Base-by-base conservation (phyloP, 192 early-diverging fungal genomes). In the Coemansia sp. region DNA sequence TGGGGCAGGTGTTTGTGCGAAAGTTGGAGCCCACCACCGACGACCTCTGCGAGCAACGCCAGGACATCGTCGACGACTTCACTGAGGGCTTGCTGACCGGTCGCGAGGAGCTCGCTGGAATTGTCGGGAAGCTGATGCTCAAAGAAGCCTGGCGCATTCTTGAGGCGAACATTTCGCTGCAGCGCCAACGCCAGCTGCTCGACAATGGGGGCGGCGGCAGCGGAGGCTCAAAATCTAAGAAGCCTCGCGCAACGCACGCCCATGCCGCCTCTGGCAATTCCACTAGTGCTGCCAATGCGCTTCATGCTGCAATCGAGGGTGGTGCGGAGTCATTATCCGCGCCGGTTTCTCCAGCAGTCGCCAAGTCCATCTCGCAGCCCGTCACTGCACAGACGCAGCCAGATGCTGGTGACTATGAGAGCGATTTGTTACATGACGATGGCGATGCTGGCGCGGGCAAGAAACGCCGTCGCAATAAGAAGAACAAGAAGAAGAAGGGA, bases 81-180 rank as follows among this genome's bases (percentile, higher is more conserved):
- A 83, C 84, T 5, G 86, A 92, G 56, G 90, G 90, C 18, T 71
- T 92, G 49, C 74, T 88, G 49, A 86, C 77, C 0, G 90, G 90
- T 19, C 76, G 89, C 32, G 82, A 85, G 26, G 87, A 88, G 49
- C 74, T 92, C 21, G 87, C 89, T 2, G 90, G 87, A 16, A 84
- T 92, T 49, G 61, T 89, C 6, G 89, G 89, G 21, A 86, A 86
- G 60, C 60, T 88, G 61, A 88, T 90, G 81, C 82, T 92, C 48
- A 88, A 88, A 49, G 90, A 92, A 67, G 90, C 88, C 3, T 85
- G 85, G 68, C 78, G 90, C 12, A 86, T 88, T 1, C 84, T 87
- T 54, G 89, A 87, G 62, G 69, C 73, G 48, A 83, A 83, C 44
- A 78, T 83, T n/a, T 78, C 82, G 21, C 49, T 74, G 57, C 73